Percentiles rank a stretch among this genome's conserved stretches.
Evolutionary conservation across 768 basidiomycete genomes (phyloP).

Genomic region (Guyanaporus albipodus): DNA sequence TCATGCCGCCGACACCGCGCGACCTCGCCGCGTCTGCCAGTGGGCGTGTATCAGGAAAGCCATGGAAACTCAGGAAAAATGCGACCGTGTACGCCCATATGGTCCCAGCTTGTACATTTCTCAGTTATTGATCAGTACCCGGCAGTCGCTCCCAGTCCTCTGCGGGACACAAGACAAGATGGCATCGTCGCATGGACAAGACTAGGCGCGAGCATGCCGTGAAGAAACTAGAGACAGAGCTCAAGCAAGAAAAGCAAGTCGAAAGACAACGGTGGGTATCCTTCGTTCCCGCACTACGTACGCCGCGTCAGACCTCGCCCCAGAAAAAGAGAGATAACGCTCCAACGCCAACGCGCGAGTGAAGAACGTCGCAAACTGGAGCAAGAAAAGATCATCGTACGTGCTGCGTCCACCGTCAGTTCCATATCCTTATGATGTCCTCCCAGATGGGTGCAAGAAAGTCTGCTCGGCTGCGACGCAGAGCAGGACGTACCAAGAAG

Average conservation of each 20-base stretch:
- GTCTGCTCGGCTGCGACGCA: constrained; percentile 67
- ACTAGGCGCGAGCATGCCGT: constrained; percentile 62
- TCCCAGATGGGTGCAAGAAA: constrained; percentile 76
- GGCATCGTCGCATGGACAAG: constrained; percentile 67
- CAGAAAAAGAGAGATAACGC: constrained; percentile 64
- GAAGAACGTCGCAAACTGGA: constrained; percentile 65
- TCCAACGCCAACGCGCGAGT: constrained; percentile 65
- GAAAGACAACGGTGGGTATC: constrained; percentile 54
- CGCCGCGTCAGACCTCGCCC: constrained; percentile 1
- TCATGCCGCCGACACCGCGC: constrained; percentile 11
- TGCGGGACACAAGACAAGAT: constrained; percentile 62
- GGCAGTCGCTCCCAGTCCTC: constrained; percentile 66
- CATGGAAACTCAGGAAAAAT: constrained; percentile 55
- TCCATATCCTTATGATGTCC: neutral
- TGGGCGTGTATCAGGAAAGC: constrained; percentile 67
- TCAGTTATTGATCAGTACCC: neutral
- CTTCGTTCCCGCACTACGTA: neutral
- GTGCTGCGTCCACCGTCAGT: neutral
- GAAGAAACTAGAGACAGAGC: constrained; percentile 68
- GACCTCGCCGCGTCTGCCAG: constrained; percentile 53
- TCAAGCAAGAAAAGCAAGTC: constrained; percentile 72
- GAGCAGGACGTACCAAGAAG: constrained; percentile 75
- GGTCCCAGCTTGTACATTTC: neutral
- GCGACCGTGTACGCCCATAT: constrained; percentile 47
- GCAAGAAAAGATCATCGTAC: constrained; percentile 32